phyloP scores from a whole-genome alignment of 139 green algal genomes.

The Micractinium sp. region DNA sequence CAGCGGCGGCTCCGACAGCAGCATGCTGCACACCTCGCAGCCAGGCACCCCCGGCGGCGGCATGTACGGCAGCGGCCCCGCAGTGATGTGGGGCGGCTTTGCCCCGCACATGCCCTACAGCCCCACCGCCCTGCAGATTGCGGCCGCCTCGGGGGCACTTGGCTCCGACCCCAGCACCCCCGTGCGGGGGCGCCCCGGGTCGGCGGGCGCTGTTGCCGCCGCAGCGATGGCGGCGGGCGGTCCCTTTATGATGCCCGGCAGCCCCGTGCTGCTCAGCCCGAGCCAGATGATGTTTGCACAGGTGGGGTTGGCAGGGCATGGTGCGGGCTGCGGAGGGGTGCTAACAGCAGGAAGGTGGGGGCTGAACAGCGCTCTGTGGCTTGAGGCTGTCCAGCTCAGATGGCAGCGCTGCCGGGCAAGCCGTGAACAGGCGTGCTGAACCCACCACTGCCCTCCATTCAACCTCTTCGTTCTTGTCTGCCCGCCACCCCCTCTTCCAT shows the following conservation, averaged over 20 bases:
- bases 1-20: conserved; percentile 24
- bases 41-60: neutral
- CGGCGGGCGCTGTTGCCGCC: neutral
- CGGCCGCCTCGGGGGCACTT: conserved; percentile 18
- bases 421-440: neutral
- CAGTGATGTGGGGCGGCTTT: conserved; percentile 23
- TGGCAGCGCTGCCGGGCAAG: neutral
- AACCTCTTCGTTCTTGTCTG: neutral
- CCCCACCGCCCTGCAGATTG: conserved; percentile 22
- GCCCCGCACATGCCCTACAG: conserved; percentile 27
- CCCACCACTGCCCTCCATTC: neutral
- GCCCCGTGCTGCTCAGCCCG: conserved; percentile 24
- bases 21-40: conserved; percentile 19
- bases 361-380: neutral
- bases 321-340: neutral
- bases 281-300: conserved; percentile 36
- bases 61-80: neutral
- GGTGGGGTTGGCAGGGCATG: neutral
- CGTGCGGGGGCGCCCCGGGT: neutral
- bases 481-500: neutral
- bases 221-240: neutral
- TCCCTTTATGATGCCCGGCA: conserved; percentile 18
- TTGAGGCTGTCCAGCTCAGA: neutral
- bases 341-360: neutral
- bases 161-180: conserved; percentile 32